Base-by-base conservation (phyloP, 495 filamentous ascomycete species). In the Haplographium delicatum region DNA sequence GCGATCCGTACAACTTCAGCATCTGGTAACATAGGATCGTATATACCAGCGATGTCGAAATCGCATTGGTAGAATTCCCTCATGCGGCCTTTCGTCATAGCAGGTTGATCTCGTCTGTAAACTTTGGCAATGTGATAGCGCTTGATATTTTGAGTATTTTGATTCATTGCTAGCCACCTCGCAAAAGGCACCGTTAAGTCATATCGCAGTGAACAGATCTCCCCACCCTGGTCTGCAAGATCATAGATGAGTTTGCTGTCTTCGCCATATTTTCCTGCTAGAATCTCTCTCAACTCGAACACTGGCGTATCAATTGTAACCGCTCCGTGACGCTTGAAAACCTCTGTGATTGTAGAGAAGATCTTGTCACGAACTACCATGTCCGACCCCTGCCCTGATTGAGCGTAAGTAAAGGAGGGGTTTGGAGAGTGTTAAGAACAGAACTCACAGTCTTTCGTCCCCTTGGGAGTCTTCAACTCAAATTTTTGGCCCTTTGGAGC, bases 31-130 rank as follows among this genome's bases (percentile, higher is more conserved):
- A 97, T 96, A n/a, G 85, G 65, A 61, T 96, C 91, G 65, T 88
- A 94, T 26, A 71, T 67, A 52, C 91, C 91, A 20, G 91, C 91
- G 70, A 96, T 89, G 66, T 97, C 91, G 63, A 96, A 95, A 68
- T 97, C 91, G 68, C 91, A 96, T 72, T 97, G 91, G 67, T 94
- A 95, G 68, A 98, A 96, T 67, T 98, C 91, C 51, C 93, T 79
- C 86, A 96, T 91, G 5, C 89, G 79, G 43, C 93, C 93, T 64
- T 90, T 90, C 44, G 80, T 84, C 73, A 93, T 86, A 46, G 86
- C 62, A 33, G 85, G 85, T 65, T 88, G 84, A 67, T 90, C 86
- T 61, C 86, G 68, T 50, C 86, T 76, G 71, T 89, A 91, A 28
- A 94, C 89, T 68, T 93, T 93, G 49, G 87, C 87, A 54, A 93